phyloP scores from a whole-genome alignment of 2,329 filamentous ascomycete species.

The Biscogniauxia marginata region DNA sequence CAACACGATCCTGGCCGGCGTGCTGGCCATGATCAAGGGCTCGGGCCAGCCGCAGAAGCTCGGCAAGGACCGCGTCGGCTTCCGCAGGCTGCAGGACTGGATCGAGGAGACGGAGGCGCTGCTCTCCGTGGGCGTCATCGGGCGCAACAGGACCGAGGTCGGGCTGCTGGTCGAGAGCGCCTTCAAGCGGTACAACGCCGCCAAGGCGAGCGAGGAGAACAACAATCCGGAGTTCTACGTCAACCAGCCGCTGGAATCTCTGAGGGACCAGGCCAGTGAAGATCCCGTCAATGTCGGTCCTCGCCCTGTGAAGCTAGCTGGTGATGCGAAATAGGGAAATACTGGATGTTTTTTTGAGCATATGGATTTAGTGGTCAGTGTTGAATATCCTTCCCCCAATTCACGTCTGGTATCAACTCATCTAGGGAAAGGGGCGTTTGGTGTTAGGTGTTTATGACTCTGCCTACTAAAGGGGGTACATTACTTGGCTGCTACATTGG shows the following conservation, averaged over 20 bases:
- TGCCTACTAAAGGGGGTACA: no score
- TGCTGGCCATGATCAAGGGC: conserved; percentile 55
- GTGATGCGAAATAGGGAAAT: neutral
- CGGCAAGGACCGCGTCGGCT: conserved; percentile 45
- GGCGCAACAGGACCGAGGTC: conserved; percentile 41
- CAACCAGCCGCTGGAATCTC: conserved; percentile 21
- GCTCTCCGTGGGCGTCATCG: conserved; percentile 41
- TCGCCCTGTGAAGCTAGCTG: neutral
- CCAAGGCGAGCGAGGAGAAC: conserved; percentile 41
- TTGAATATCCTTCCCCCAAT: no score
- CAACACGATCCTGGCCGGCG: conserved; percentile 62
- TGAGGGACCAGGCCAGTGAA: conserved; percentile 13
- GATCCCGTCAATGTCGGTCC: neutral
- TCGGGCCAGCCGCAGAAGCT: conserved; percentile 49
- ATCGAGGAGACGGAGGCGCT: conserved; percentile 53
- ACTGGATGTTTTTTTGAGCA: neutral
- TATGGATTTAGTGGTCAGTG: neutral
- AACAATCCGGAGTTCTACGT: conserved; percentile 41
- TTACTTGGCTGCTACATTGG: no score
- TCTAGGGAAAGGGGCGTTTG: no score
- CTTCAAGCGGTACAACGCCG: conserved; percentile 44
- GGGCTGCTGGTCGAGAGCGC: conserved; percentile 42
- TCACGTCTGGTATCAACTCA: no score
- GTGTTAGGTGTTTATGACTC: no score
- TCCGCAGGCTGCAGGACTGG: conserved; percentile 49